Base-by-base conservation (phyloP, 805 yeast species). In the Hanseniaspora lachancei region DNA sequence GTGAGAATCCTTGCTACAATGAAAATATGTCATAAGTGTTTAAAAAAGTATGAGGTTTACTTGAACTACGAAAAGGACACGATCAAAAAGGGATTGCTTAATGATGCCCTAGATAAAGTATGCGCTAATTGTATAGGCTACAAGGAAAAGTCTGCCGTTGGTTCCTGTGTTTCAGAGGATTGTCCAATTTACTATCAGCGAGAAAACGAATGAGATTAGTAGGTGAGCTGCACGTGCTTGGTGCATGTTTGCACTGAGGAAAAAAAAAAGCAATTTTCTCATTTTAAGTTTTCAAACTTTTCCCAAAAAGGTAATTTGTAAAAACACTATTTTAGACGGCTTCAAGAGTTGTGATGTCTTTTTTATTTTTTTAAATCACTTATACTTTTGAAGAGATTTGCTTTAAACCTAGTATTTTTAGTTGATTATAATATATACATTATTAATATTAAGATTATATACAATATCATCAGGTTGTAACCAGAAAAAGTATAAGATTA, bases 111-210 rank as follows among this genome's bases (percentile, higher is more conserved):
- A 3, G 21, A 67, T 9, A 58, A 61, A 2, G 61, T 72, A 5
- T 77, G 80, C 57, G 63, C 70, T 29, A 60, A 61, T 0, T 73
- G 78, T 58, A 62, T 71, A 41, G 62, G 66, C 5, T 66, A 68
- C 4, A 55, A 63, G 5, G 41, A 64, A 2, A 62, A 67, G n/a
- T 68, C 65, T 5, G 64, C 68, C 1, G 65, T 69, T 1, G 60
- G 69, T 0, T 56, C 61, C 1, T 86, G 95, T 63, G 69, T 67
- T 7, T 83, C 86, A 47, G 75, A 74, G 38, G 88, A 82, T 62
- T 86, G 95, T 63, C 74, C 81, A 0, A 69, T 81, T 0, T 85
- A 74, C 62, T 86, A 74, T 62, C 71, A 77, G 8, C 72, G 81
- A 49, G 68, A 76, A 13, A 77, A 78, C 27, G 47, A 38, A 32